phyloP scores from a whole-genome alignment of 2,329 filamentous ascomycete species.

The Microdochium paspali region DNA sequence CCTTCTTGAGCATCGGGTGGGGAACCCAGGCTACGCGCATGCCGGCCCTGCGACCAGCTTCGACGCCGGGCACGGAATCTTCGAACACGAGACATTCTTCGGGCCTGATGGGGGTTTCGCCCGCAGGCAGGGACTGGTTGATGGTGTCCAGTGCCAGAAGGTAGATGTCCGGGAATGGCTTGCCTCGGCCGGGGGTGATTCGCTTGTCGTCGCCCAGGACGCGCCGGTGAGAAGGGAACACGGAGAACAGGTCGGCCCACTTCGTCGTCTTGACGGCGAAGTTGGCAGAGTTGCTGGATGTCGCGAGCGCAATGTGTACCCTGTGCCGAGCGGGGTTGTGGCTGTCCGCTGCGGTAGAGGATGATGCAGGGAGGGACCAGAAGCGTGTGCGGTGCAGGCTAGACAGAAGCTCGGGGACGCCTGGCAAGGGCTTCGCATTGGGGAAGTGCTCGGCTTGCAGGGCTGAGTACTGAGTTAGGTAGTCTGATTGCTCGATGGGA shows the following conservation, averaged over 20 bases:
- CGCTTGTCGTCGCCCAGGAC: slow-evolving; percentile 81
- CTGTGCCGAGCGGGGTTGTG: slow-evolving; percentile 24
- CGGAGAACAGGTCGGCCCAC: slow-evolving; percentile 46
- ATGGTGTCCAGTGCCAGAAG: slow-evolving; percentile 75
- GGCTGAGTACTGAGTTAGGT: slow-evolving; percentile 44
- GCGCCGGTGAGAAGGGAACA: slow-evolving; percentile 60
- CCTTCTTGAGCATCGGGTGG: slow-evolving; percentile 66
- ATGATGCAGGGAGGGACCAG: slow-evolving; percentile 29
- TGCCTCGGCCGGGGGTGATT: slow-evolving; percentile 72
- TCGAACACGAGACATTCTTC: slow-evolving; percentile 95
- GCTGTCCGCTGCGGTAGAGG: slow-evolving; percentile 14
- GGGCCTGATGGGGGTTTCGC: slow-evolving; percentile 58
- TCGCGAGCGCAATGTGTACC: slow-evolving; percentile 79
- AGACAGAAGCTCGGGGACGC: slow-evolving; percentile 59
- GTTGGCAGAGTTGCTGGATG: slow-evolving; percentile 63
- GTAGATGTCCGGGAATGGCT: slow-evolving; percentile 93
- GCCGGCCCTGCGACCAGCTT: slow-evolving; percentile 79
- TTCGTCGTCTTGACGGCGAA: slow-evolving; percentile 68
- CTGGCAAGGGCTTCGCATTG: slow-evolving; percentile 65
- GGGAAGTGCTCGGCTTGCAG: slow-evolving; percentile 69
- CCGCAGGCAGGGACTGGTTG: slow-evolving; percentile 60
- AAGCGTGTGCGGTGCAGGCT: slow-evolving; percentile 45
- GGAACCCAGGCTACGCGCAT: slow-evolving; percentile 95
- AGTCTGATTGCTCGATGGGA: slow-evolving; percentile 64
- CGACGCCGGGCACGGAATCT: slow-evolving; percentile 87